Evolutionary conservation across 2,329 filamentous ascomycete genomes (phyloP).

Genomic region (Lachnellula suecica): DNA sequence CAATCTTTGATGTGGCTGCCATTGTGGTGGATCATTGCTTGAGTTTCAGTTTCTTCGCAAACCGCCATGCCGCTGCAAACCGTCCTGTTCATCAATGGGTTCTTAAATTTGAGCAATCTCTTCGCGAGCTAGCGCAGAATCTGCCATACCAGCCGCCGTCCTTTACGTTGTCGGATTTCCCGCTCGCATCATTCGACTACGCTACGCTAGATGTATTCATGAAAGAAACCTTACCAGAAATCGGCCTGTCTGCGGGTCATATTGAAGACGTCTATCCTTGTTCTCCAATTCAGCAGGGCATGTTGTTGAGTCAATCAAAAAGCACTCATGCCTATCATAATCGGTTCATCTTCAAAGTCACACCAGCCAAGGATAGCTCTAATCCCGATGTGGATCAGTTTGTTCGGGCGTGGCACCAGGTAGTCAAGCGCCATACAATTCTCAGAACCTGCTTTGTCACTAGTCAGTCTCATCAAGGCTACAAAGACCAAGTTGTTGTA

Average conservation of each 20-base stretch:
- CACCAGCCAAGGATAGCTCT: background rate
- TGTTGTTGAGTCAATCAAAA: background rate
- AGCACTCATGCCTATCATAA: background rate
- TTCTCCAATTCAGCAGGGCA: slow-evolving; percentile 8
- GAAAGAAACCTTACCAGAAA: background rate
- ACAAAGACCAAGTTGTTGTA: slow-evolving; percentile 30
- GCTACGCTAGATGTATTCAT: background rate
- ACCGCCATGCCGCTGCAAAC: slow-evolving; percentile 15
- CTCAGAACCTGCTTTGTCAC: slow-evolving; percentile 36
- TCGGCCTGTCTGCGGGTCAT: background rate
- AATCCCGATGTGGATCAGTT: slow-evolving; percentile 14
- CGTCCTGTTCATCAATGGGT: background rate
- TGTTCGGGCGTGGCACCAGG: slow-evolving; percentile 26
- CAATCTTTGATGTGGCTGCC: background rate
- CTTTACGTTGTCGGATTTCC: slow-evolving; percentile 13
- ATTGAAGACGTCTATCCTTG: slow-evolving; percentile 12
- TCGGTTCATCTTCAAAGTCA: background rate
- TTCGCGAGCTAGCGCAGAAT: background rate
- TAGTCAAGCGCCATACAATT: slow-evolving; percentile 33
- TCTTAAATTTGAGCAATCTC: background rate
- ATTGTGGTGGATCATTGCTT: background rate
- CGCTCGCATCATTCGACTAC: slow-evolving; percentile 1
- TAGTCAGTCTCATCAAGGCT: slow-evolving; percentile 23
- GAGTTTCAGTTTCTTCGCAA: background rate
- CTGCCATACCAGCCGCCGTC: background rate